These are phyloP conservation scores for Ajuga reptans DNA, from an alignment of 305 asterid genomes.

Conservation along the genomic window DNA sequence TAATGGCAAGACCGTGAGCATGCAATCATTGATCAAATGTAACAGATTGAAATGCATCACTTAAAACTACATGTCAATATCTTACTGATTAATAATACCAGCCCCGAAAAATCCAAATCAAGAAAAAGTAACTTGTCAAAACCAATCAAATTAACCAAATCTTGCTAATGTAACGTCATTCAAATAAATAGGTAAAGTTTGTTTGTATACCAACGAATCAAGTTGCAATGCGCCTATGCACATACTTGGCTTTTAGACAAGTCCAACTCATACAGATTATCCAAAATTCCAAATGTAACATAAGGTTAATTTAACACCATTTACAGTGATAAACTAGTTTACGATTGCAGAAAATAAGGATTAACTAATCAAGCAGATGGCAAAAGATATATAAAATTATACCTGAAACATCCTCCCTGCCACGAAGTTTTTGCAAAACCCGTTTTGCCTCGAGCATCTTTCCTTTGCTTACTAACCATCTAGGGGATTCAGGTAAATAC, in stretches of 20 bases:
- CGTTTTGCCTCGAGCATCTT: slow-evolving; percentile 72
- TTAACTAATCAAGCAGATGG: not conserved
- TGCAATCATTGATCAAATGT: not conserved
- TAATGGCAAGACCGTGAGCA: not conserved
- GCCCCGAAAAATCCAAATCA: not conserved
- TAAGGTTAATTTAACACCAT: not conserved
- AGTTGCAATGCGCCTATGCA: not conserved
- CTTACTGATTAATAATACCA: not conserved
- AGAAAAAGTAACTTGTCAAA: not conserved
- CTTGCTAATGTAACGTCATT: not conserved
- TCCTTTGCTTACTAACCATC: slow-evolving; percentile 96
- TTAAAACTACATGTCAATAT: not conserved
- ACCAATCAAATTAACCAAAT: not conserved
- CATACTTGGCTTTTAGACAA: not conserved
- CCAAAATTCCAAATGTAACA: not conserved
- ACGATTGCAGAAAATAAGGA: not conserved
- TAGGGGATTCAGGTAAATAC: slow-evolving; percentile 90
- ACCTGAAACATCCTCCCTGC: slow-evolving; percentile 91
- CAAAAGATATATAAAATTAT: slow-evolving; percentile 13
- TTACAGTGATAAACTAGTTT: not conserved
- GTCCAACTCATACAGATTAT: not conserved
- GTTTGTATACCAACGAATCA: not conserved
- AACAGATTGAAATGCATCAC: not conserved
- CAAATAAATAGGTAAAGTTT: not conserved
- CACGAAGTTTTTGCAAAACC: slow-evolving; percentile 74